A percentile compares a stretch with the other conserved stretches of the same genome.
These are phyloP conservation scores for Pleurotus tuoliensis DNA, from an alignment of 768 basidiomycete species.

Conservation along the genomic window DNA sequence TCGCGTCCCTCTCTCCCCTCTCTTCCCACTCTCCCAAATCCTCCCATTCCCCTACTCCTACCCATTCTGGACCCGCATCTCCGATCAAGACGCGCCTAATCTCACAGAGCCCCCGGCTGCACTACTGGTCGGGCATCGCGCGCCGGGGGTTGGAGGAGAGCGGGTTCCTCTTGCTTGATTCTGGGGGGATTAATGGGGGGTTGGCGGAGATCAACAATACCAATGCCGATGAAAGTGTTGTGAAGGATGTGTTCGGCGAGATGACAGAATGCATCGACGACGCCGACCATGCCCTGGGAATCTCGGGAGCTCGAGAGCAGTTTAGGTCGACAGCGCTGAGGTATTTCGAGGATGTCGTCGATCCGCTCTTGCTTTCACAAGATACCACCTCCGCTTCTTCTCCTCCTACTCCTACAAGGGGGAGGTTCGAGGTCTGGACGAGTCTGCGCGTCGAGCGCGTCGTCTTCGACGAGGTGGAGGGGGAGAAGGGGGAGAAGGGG, in stretches of 20 bases:
- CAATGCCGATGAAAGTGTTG: not conserved
- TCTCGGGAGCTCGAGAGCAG: no score
- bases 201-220: not conserved
- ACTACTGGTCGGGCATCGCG: not conserved
- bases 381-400: no score
- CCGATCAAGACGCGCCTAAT: not conserved
- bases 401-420: no score
- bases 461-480: not conserved
- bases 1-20: not conserved
- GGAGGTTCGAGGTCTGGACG: constrained; percentile 2
- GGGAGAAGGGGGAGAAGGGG: not conserved
- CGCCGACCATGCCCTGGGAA: no score
- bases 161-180: not conserved
- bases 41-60: no score
- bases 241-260: not conserved
- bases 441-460: constrained; percentile 1
- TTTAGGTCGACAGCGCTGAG: not conserved
- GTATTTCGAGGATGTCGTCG: constrained; percentile 2
- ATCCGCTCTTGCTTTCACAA: not conserved
- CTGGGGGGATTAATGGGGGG: not conserved
- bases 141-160: not conserved
- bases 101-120: not conserved
- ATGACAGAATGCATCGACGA: constrained; percentile 2
- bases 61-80: no score
- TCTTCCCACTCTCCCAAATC: no score